Base-by-base conservation (phyloP, 495 filamentous ascomycete species). In the Penicillium cosmopolitanum region DNA sequence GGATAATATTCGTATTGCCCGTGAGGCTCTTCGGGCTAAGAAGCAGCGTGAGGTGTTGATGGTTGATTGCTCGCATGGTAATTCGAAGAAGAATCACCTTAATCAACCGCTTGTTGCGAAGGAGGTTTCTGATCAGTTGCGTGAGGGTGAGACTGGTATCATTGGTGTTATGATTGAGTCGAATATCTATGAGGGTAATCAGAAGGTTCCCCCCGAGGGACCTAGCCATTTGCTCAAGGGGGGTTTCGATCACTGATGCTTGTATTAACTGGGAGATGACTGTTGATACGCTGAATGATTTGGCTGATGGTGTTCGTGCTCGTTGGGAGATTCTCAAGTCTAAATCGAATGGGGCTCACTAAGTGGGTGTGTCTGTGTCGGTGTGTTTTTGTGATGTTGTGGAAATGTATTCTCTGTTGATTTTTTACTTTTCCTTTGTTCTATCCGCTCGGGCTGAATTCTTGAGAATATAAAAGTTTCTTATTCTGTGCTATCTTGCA, bases 111-210 rank as follows among this genome's bases (percentile, higher is more conserved):
- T 93, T 66, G 95, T 98, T 18, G 93, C 92, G 40, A 84, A 89
- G 76, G 82, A 81, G 60, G 81, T 98, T 50, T 87, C 87, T 28
- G 87, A 93, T 43, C 95, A 98, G 79, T 75, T 98, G 42, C 88
- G 89, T 43, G 87, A 87, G 66, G 95, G 95, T 43, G 90, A 98
- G 77, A 87, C 84, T 51, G 90, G 83, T 56, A 97, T 98, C 68
- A 83, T 98, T 61, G 95, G 94, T 63, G 89, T 98, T 61, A 98
- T 98, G 95, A 96, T 98, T 66, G 95, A 98, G 79, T 96, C 91
- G 66, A 95, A 98, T 76, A 92, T 98, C 83, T 85, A 92, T 71
- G 95, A 97, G 78, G 95, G 95, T 68, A 83, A 89, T 80, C 95
- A 98, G 76, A 96, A 97, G 76, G 91, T 97, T 10, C 92, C 95